Evolutionary conservation across 768 basidiomycete genomes (phyloP).

Genomic region (Termitomyces sp.): DNA sequence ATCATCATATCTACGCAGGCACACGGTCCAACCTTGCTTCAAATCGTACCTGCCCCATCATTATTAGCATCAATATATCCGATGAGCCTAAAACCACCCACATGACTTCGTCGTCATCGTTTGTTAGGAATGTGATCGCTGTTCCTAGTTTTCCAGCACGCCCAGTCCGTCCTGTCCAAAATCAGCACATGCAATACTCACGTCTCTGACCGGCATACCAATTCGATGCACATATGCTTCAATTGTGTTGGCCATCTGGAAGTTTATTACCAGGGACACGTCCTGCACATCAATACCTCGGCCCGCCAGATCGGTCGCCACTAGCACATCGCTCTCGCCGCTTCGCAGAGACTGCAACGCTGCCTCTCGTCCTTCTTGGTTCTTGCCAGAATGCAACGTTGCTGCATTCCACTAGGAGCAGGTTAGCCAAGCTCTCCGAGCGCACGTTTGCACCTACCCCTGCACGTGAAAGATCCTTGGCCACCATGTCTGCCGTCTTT

Average conservation of each 20-base stretch:
- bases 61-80: too few relatives aligned
- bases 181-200: background rate
- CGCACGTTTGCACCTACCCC: conserved; percentile 53
- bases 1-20: background rate
- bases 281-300: conserved; percentile 99
- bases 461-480: conserved; percentile 87
- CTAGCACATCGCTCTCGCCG: conserved; percentile 85
- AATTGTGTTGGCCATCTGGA: conserved; percentile 94
- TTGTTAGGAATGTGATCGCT: conserved; percentile 93
- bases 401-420: conserved; percentile 76
- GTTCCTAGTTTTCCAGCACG: conserved; percentile 95
- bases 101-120: conserved; percentile 98
- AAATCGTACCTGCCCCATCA: conserved; percentile 97
- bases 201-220: conserved; percentile 41
- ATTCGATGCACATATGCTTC: conserved; percentile 98
- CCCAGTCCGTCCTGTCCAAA: conserved; percentile 79
- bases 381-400: conserved; percentile 95
- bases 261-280: conserved; percentile 94
- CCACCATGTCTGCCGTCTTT: conserved; percentile 98
- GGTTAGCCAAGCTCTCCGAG: background rate
- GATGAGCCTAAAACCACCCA: conserved; percentile 37
- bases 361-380: conserved; percentile 95
- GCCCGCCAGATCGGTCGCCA: conserved; percentile 96
- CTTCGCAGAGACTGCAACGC: conserved; percentile 82
- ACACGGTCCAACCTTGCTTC: conserved; percentile 66